Evolutionary conservation across 805 yeast genomes (phyloP).

Genomic region (Pichia sporocuriosa): DNA sequence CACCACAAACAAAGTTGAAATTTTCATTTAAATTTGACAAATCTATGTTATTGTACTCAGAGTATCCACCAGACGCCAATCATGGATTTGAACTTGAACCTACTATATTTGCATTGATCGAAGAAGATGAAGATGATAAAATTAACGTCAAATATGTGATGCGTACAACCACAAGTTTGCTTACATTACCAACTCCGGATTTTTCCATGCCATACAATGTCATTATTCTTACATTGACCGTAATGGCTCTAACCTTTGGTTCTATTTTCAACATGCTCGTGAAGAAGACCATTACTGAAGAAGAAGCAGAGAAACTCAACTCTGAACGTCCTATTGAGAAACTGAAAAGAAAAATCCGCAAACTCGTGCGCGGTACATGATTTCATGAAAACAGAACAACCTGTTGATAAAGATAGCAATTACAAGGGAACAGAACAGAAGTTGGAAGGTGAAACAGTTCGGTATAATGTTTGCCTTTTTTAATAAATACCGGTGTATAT

Average conservation of each 20-base stretch:
- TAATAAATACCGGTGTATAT: too few relatives aligned
- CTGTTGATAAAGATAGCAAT: too few relatives aligned
- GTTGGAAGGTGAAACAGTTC: too few relatives aligned
- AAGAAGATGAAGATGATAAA: constrained; percentile 13
- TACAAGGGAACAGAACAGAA: too few relatives aligned
- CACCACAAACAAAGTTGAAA: constrained; percentile 54
- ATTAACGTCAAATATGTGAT: constrained; percentile 41
- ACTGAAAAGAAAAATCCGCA: constrained; percentile 7
- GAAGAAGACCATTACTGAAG: constrained; percentile 68
- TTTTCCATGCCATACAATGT: constrained; percentile 99
- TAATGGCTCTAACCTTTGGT: constrained; percentile 89
- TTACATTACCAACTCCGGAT: constrained; percentile 92
- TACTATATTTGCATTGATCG: constrained; percentile 62
- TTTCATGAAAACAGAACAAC: too few relatives aligned
- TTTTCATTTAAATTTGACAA: constrained; percentile 80
- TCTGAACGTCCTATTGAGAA: constrained; percentile 17
- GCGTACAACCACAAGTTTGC: constrained; percentile 80
- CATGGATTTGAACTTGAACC: constrained; percentile 96
- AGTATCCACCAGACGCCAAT: constrained; percentile 99
- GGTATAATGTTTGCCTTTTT: too few relatives aligned
- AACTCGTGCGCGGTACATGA: background rate
- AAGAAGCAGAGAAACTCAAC: constrained; percentile 44
- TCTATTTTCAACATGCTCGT: constrained; percentile 71
- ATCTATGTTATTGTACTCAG: constrained; percentile 73
- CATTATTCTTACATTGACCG: constrained; percentile 86